Evolutionary conservation across 768 basidiomycete genomes (phyloP), one percentile per base, ranked within the genome.

Genomic region (Pleurotus eryngii): DNA sequence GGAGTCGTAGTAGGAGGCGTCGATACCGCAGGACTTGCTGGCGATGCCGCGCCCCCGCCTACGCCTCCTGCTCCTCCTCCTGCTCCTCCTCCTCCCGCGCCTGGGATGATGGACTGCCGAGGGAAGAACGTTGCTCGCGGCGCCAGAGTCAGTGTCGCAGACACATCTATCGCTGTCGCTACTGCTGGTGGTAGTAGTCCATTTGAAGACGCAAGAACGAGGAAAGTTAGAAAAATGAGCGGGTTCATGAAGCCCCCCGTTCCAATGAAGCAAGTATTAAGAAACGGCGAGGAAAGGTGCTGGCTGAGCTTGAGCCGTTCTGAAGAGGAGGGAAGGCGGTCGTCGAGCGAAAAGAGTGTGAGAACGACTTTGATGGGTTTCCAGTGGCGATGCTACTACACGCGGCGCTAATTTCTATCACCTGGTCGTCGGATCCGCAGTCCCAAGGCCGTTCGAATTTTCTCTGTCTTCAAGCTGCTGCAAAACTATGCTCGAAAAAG

Each of bases 1-100:
- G 65, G 27, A 24, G 68, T 17, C 17, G 64, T 46, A 46, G 57
- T 51, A 39, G 65, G 42, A 2, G 65, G 39, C 26, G 58, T 46
- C 9, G 64, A 8, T 30, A 53, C 39, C 9, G 66, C 43, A 15
- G 57, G 11, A 12, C 56, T 9, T 47, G 46, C 30, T 38, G 57
- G 26, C 20, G 57, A 35, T 9, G 30, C 30, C 8, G 30, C 30
- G 8, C 30, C 30, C 30, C 30, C 30, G 30, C 30, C 30, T 30
- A 9, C 30, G 1, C 30, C 30, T 30, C 30, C 30, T 9, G 30
- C 30, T 9, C 30, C 30, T 35, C 30, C 30, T 30, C 27, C 27
- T 30, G 6, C 27, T 30, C 6, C 27, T 9, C 30, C 30, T 11
- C 30, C 30, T 9, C 30, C 30, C 11, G 30, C 3, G 11, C 30